A percentile compares a stretch with the other conserved stretches of the same genome.
phyloP scores from a whole-genome alignment of 202 grass and related monocot genomes.

The Carex arenaria region DNA sequence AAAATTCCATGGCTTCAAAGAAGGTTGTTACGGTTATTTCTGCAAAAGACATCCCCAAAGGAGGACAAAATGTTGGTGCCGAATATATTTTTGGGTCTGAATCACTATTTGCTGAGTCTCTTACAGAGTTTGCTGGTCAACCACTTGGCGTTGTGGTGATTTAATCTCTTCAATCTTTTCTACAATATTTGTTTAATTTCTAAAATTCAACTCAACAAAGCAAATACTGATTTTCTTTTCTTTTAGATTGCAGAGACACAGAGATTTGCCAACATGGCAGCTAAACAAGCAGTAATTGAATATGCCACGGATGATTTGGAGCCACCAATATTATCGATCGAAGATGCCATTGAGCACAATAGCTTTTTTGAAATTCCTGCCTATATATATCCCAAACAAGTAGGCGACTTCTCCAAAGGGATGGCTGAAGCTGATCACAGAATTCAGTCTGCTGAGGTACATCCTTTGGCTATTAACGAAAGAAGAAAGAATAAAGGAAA shows the following conservation, averaged over 20 bases:
- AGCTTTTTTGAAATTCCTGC: constrained; percentile 46
- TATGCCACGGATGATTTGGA: constrained; percentile 54
- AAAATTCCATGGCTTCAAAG: constrained; percentile 44
- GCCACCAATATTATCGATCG: constrained; percentile 55
- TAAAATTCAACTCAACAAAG: not conserved
- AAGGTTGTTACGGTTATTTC: constrained; percentile 63
- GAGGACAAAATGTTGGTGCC: constrained; percentile 52
- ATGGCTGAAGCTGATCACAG: constrained; percentile 82
- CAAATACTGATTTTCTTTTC: constrained; percentile 4
- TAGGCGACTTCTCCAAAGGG: constrained; percentile 61
- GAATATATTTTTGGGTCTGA: constrained; percentile 34
- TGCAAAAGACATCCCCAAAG: constrained; percentile 63
- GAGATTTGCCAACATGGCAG: constrained; percentile 60
- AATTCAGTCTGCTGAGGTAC: constrained; percentile 62
- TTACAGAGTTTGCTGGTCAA: constrained; percentile 69
- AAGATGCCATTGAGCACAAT: constrained; percentile 45
- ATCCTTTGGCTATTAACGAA: not conserved
- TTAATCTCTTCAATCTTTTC: not conserved
- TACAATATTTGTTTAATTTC: not conserved
- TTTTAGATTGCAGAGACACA: constrained; percentile 66
- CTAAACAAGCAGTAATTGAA: constrained; percentile 62
- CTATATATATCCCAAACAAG: constrained; percentile 33
- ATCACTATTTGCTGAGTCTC: constrained; percentile 48
- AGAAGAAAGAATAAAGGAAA: not conserved
- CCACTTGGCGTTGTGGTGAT: constrained; percentile 65